Conservation (phyloP, 2,329 filamentous ascomycete species). For the Trichophyton equinum region DNA sequence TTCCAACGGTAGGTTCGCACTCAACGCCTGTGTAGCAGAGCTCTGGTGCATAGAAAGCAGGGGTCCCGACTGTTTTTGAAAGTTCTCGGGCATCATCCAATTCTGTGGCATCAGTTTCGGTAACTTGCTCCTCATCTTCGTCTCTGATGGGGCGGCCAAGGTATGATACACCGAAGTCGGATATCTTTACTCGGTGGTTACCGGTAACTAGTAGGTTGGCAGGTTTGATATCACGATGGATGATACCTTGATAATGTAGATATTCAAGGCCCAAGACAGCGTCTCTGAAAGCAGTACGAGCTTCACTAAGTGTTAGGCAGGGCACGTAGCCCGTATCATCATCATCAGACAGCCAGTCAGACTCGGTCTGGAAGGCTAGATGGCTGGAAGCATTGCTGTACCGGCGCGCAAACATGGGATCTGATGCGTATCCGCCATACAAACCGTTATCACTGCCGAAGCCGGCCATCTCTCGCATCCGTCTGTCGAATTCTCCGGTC, state of each 20-base stretch:
- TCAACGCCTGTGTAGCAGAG: constrained; percentile 77
- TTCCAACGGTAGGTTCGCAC: constrained; percentile 41
- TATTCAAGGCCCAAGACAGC: constrained; percentile 90
- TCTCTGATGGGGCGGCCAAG: constrained; percentile 79
- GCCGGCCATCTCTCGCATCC: constrained; percentile 21
- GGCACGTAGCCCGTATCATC: constrained; percentile 91
- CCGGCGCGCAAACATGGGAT: constrained; percentile 51
- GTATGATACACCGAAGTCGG: constrained; percentile 96
- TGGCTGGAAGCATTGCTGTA: constrained; percentile 68
- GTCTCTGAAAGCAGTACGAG: constrained; percentile 76
- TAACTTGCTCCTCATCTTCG: constrained; percentile 63
- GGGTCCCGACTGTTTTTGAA: constrained; percentile 96
- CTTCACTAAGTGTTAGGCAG: constrained; percentile 74
- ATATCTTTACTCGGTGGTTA: constrained; percentile 86
- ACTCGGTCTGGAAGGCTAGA: constrained; percentile 32
- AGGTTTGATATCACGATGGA: constrained; percentile 74
- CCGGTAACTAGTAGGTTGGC: constrained; percentile 82
- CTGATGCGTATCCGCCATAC: constrained; percentile 57
- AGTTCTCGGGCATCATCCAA: constrained; percentile 88
- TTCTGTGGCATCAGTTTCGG: constrained; percentile 72
- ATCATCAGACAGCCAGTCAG: constrained; percentile 39
- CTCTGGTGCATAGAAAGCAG: constrained; percentile 94
- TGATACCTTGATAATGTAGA: constrained; percentile 74
- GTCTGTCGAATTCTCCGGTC: constrained; percentile 28
- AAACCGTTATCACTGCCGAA: constrained; percentile 63